A percentile compares a stretch with the other conserved stretches of the same genome.
phyloP scores from a whole-genome alignment of 2,329 filamentous ascomycete species.

The Emericellopsis atlantica region DNA sequence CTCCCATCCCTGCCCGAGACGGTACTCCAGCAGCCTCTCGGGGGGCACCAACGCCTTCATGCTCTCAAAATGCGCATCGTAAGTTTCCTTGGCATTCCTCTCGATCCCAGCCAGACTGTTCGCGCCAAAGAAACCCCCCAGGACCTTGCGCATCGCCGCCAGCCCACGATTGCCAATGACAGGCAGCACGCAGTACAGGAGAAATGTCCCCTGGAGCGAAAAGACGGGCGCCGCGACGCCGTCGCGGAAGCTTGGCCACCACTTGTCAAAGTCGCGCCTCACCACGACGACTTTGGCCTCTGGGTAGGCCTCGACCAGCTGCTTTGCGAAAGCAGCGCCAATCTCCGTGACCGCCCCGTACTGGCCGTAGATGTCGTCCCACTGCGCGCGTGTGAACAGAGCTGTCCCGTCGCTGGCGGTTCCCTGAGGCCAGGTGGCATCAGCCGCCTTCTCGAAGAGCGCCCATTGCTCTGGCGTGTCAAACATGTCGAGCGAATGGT shows the following conservation, averaged over 20 bases:
- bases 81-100: conserved; percentile 9
- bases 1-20: conserved; percentile 18
- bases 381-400: conserved; percentile 12
- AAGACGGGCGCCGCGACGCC: conserved; percentile 11
- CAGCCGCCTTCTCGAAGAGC: conserved; percentile 2
- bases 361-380: conserved; percentile 17
- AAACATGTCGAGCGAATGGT: conserved; percentile 2
- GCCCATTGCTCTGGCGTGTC: conserved; percentile 1
- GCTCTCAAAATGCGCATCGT: conserved; percentile 14
- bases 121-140: conserved; percentile 14
- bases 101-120: conserved; percentile 8
- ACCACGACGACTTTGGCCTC: conserved; percentile 19
- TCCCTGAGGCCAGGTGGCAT: conserved; percentile 3
- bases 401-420: neutral
- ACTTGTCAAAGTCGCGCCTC: conserved; percentile 15
- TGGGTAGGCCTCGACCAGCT: conserved; percentile 15
- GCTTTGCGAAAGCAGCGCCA: conserved; percentile 11
- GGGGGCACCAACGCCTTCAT: conserved; percentile 12
- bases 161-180: neutral
- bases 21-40: conserved; percentile 14
- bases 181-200: neutral
- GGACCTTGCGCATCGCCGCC: conserved; percentile 9
- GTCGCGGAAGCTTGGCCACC: conserved; percentile 18
- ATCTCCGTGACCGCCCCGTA: conserved; percentile 17
- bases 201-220: conserved; percentile 1